Base-by-base conservation (phyloP, 2,329 filamentous ascomycete species). In the Colletotrichum aenigma region DNA sequence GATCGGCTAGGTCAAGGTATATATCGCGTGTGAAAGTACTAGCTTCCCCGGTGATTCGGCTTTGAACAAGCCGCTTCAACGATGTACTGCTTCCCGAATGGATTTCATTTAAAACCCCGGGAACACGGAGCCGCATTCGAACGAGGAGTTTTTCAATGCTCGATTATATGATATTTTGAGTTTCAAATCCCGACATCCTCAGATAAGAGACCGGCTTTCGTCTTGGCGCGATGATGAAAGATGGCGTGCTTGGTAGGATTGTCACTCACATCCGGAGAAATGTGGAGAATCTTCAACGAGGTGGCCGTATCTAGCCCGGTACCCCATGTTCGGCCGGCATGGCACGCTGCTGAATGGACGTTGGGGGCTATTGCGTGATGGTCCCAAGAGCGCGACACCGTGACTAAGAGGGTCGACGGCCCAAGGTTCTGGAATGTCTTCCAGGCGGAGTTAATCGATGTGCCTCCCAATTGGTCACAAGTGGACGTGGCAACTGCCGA, bases 191-290 rank as follows among this genome's bases (percentile, higher is more conserved):
- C 72, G 72, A 74, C 6, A 28, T 9, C 36, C 7, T 0, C 16
- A 66, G 67, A 61, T 61, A 66, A 71, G 34, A 48, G 36, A 28
- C 66, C 66, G 72, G 52, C 61, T 9, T 55, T 66, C 66, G 67
- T 66, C 72, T 74, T 71, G 72, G 72, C 72, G 60, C 67, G 72
- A 74, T 74, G 72, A 15, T 71, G 72, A 71, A 66, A 71, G 60
- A 74, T 74, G 48, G 61, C 72, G 72, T 74, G 67, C 72, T 71
- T 15, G 52, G 28, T 12, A 26, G 38, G 56, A 70, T 56, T 65
- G 26, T 55, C 56, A 28, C 4, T 21, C 21, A 38, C 58, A 13
- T 30, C 43, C 30, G 56, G 36, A 9, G 26, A 24, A 70, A 55
- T 10, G 38, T 34, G 26, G 71, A 15, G 66, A 58, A 26, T 34